These are phyloP conservation scores for Chlamydomonas eustigma DNA, from an alignment of 139 green algal genomes.

Conservation along the genomic window DNA sequence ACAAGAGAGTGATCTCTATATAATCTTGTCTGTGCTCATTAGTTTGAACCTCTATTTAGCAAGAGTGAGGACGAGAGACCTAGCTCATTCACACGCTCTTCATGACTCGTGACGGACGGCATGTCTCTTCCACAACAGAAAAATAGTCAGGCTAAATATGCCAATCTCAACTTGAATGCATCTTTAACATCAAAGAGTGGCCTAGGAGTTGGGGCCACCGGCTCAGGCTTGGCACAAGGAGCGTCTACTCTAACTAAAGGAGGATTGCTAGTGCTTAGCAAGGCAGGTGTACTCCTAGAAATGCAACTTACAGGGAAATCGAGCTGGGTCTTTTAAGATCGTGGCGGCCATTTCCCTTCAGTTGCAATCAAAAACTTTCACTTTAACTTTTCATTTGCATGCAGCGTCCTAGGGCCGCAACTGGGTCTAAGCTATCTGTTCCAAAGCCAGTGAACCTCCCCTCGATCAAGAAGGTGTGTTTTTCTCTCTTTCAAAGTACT, in stretches of 20 bases:
- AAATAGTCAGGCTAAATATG: constrained; percentile 40
- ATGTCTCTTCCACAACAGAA: constrained; percentile 11
- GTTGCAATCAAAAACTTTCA: neutral
- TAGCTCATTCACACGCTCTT: neutral
- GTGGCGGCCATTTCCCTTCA: constrained; percentile 14
- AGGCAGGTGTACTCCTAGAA: constrained; percentile 16
- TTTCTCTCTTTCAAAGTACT: neutral
- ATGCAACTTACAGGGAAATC: neutral
- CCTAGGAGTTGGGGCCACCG: neutral
- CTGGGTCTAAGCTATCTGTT: constrained; percentile 62
- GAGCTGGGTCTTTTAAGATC: neutral
- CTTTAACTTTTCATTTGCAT: neutral
- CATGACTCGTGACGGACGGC: neutral
- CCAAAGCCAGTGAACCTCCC: constrained; percentile 80
- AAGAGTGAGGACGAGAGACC: too few species aligned
- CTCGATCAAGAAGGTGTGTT: constrained; percentile 68
- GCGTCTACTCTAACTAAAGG: constrained; percentile 31
- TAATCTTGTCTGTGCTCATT: too few species aligned
- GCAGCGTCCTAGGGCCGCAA: constrained; percentile 40
- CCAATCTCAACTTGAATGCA: constrained; percentile 51
- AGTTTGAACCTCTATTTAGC: too few species aligned
- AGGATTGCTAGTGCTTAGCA: constrained; percentile 39
- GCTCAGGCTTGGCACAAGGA: neutral
- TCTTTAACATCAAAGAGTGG: constrained; percentile 23
- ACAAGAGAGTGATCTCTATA: too few species aligned